Evolutionary conservation across 495 filamentous ascomycete genomes (phyloP).

Genomic region (Tuber magnatum): DNA sequence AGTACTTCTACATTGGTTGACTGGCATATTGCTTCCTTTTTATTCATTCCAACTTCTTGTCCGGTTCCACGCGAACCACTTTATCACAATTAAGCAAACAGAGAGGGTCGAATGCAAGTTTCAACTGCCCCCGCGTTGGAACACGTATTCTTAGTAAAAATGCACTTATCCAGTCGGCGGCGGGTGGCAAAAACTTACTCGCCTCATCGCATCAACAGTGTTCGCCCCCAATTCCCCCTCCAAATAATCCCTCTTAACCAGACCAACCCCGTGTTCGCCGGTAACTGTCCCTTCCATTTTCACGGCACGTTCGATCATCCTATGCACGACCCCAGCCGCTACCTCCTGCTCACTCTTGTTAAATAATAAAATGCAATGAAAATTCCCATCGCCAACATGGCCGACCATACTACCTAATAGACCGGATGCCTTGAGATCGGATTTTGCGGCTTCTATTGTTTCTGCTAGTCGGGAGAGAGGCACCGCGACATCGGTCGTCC

Average conservation of each 20-base stretch:
- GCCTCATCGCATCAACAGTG: constrained; percentile 74
- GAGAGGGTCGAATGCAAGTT: constrained; percentile 67
- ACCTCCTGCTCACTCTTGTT: constrained; percentile 57
- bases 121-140: constrained; percentile 43
- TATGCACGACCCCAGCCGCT: constrained; percentile 65
- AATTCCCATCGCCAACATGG: constrained; percentile 79
- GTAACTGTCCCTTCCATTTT: constrained; percentile 80
- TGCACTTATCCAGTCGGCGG: no score
- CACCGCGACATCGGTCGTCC: constrained; percentile 80
- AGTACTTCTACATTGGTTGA: background rate
- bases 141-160: constrained; percentile 9
- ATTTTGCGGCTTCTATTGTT: constrained; percentile 73
- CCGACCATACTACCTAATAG: constrained; percentile 68
- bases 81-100: constrained; percentile 77
- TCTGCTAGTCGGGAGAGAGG: constrained; percentile 64
- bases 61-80: constrained; percentile 58
- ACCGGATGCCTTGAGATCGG: constrained; percentile 59
- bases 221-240: constrained; percentile 62
- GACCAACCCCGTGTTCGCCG: constrained; percentile 73
- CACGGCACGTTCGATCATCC: constrained; percentile 76
- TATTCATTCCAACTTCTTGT: constrained; percentile 16
- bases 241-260: constrained; percentile 76
- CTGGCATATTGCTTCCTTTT: background rate
- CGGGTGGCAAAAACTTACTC: constrained; percentile 45
- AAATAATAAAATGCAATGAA: constrained; percentile 71